These are phyloP conservation scores for Blastobotrys illinoisensis DNA, from an alignment of 1,139 yeast species.

Conservation along the genomic window DNA sequence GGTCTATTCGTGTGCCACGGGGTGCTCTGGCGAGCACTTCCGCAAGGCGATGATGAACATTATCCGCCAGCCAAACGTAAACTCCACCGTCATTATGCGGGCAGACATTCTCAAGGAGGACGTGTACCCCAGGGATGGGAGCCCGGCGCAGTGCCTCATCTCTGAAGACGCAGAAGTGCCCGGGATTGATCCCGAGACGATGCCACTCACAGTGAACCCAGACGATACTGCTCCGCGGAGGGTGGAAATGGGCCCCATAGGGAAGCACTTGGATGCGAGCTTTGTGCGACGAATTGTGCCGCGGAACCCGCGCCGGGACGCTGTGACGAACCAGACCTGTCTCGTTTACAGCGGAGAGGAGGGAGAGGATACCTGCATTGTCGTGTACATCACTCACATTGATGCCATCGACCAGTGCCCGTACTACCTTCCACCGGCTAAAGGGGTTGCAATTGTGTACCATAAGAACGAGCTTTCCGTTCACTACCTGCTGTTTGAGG, in stretches of 20 bases:
- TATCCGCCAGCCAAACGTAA: conserved; percentile 81
- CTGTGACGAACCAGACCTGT: conserved; percentile 81
- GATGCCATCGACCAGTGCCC: conserved; percentile 60
- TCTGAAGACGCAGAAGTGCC: conserved; percentile 27
- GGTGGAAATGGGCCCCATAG: not conserved
- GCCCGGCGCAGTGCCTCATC: conserved; percentile 1
- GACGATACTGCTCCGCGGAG: conserved; percentile 50
- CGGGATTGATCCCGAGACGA: conserved; percentile 26
- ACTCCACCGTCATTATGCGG: conserved; percentile 83
- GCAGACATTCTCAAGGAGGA: conserved; percentile 71
- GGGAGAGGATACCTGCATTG: conserved; percentile 38
- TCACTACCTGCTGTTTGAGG: conserved; percentile 64
- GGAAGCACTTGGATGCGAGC: not conserved
- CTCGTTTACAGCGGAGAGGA: conserved; percentile 37
- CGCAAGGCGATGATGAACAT: conserved; percentile 74
- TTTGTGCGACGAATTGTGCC: conserved; percentile 76
- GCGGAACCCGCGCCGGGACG: conserved; percentile 81
- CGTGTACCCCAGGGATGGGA: conserved; percentile 7
- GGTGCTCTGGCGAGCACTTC: conserved; percentile 45
- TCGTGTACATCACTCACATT: conserved; percentile 75
- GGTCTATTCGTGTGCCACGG: conserved; percentile 26
- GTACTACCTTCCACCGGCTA: conserved; percentile 78
- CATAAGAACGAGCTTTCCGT: conserved; percentile 54
- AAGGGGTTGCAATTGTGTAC: conserved; percentile 71
- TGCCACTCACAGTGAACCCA: conserved; percentile 38